phyloP scores from a whole-genome alignment of 164 flowering plant genomes.

The Amborella trichopoda region DNA sequence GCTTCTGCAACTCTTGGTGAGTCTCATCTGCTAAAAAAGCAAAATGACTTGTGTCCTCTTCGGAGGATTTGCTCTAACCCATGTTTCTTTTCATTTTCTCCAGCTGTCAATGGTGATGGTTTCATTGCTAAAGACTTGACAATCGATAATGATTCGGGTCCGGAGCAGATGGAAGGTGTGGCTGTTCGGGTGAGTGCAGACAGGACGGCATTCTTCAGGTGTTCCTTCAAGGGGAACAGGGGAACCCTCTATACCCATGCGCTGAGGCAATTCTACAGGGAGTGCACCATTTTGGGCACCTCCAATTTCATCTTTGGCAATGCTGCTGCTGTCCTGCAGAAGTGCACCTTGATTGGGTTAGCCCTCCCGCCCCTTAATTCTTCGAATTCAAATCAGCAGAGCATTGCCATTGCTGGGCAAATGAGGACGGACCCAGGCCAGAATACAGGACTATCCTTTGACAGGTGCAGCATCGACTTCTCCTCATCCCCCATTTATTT shows the following conservation, averaged over 20 bases:
- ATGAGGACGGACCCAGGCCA: not conserved
- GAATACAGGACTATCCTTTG: not conserved
- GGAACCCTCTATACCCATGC: conserved; percentile 22
- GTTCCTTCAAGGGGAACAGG: conserved; percentile 21
- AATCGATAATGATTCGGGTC: conserved; percentile 1
- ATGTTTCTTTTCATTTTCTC: not conserved
- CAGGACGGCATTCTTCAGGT: conserved; percentile 16
- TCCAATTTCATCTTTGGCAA: conserved; percentile 33
- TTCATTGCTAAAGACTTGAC: conserved; percentile 2
- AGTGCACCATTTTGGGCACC: conserved; percentile 25
- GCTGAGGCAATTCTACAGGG: conserved; percentile 21
- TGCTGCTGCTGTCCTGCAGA: conserved; percentile 20
- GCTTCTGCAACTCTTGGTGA: not conserved
- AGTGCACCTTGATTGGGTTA: conserved; percentile 7
- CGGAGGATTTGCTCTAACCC: not conserved
- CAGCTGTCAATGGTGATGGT: not conserved
- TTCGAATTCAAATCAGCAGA: not conserved
- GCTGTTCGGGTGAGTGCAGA: conserved; percentile 21
- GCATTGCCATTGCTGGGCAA: not conserved
- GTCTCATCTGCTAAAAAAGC: not conserved
- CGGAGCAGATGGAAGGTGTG: conserved; percentile 11
- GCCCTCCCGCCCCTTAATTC: no score
- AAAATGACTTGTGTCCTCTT: not conserved
- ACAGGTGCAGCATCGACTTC: not conserved
- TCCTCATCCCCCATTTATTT: not conserved